Percentiles rank a stretch among this genome's conserved stretches.
phyloP scores from a whole-genome alignment of 768 basidiomycete species.

The Chalciporus piperatus region DNA sequence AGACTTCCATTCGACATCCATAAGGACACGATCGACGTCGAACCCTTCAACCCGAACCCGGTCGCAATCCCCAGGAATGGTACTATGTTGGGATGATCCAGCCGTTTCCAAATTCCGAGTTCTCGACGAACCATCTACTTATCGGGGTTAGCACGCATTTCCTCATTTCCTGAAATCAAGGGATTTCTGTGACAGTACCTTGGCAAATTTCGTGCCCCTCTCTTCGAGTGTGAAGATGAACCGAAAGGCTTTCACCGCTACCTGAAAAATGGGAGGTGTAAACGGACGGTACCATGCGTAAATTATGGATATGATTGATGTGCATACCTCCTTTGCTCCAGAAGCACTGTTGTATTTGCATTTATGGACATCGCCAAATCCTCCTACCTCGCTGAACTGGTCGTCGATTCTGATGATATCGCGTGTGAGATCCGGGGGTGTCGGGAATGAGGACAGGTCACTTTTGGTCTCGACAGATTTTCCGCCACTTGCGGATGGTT shows the following conservation, averaged over 20 bases:
- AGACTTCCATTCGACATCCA: conserved; percentile 28
- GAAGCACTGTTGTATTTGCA: background rate
- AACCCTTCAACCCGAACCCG: background rate
- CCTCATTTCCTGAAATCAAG: too few species aligned
- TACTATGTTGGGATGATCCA: background rate
- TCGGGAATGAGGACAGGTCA: too few species aligned
- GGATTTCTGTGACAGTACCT: background rate
- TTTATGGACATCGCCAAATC: conserved; percentile 6
- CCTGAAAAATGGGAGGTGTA: background rate
- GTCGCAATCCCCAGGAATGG: background rate
- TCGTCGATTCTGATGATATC: background rate
- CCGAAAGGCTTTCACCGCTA: conserved; percentile 6
- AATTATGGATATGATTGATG: too few species aligned
- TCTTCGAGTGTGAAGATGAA: background rate
- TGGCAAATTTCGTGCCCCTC: background rate
- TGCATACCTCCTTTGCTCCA: background rate
- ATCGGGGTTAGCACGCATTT: too few species aligned
- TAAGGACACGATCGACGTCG: conserved; percentile 21
- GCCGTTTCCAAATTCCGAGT: conserved; percentile 8
- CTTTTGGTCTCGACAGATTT: conserved; percentile 13
- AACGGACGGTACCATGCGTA: background rate
- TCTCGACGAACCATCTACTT: conserved; percentile 4
- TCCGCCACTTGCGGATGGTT: conserved; percentile 19
- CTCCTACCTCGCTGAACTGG: background rate
- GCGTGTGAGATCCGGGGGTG: conserved; percentile 1